These are phyloP conservation scores for Jamesozyma gamospora DNA, from an alignment of 805 yeast genomes.

Conservation along the genomic window DNA sequence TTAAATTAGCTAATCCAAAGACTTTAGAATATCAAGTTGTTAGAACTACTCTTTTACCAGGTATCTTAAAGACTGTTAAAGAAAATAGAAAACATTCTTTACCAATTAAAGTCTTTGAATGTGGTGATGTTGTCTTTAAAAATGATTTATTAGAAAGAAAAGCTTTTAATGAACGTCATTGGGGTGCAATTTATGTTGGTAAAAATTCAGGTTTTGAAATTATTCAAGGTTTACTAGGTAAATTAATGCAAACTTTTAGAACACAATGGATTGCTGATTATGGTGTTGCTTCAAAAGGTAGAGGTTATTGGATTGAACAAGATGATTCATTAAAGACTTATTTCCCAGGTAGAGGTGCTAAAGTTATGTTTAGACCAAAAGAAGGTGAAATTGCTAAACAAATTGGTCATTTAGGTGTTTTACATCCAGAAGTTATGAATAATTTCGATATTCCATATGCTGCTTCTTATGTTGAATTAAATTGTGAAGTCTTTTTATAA, in stretches of 20 bases:
- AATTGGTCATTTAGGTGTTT: conserved; percentile 83
- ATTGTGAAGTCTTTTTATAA: conserved; percentile 76
- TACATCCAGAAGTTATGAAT: conserved; percentile 88
- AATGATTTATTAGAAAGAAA: conserved; percentile 72
- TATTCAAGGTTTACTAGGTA: conserved; percentile 89
- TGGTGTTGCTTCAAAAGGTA: conserved; percentile 37
- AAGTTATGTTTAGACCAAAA: conserved; percentile 59
- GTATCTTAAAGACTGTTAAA: conserved; percentile 85
- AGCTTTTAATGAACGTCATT: conserved; percentile 85
- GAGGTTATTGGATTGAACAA: conserved; percentile 84
- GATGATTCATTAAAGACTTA: conserved; percentile 57
- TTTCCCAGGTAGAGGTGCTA: conserved; percentile 98
- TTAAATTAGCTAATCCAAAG: conserved; percentile 90
- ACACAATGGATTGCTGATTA: conserved; percentile 63
- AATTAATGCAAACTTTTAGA: conserved; percentile 93
- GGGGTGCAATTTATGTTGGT: conserved; percentile 92
- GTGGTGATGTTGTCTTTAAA: conserved; percentile 89
- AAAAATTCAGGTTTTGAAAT: conserved; percentile 90
- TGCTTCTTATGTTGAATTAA: conserved; percentile 82
- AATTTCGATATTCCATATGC: conserved; percentile 88
- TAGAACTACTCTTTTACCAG: conserved; percentile 89
- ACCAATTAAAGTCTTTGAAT: conserved; percentile 91
- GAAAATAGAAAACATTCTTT: conserved; percentile 93
- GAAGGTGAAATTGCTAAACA: conserved; percentile 46
- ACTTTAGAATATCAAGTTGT: conserved; percentile 96